Conservation (phyloP, 1,284 basidiomycete species). For the Porogramme epimiltina region DNA sequence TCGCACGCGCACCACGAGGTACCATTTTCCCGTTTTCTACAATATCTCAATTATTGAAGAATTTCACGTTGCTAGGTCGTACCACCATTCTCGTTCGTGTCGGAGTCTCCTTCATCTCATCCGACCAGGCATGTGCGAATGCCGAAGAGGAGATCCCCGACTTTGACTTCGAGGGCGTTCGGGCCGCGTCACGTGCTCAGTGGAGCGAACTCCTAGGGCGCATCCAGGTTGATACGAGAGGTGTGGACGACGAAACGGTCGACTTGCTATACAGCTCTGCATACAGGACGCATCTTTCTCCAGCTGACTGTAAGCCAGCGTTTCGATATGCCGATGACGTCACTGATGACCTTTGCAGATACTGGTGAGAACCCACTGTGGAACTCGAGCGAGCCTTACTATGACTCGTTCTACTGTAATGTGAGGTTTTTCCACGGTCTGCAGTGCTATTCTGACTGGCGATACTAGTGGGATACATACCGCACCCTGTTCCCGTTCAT, state of each 20-base stretch:
- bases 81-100: slow-evolving; percentile 55
- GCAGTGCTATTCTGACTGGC: not conserved
- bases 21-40: no score
- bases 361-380: slow-evolving; percentile 69
- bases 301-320: slow-evolving; percentile 53
- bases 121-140: slow-evolving; percentile 58
- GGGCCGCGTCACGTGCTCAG: slow-evolving; percentile 41
- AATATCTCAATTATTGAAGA: no score
- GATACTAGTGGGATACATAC: slow-evolving; percentile 64
- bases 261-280: slow-evolving; percentile 63
- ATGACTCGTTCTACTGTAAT: slow-evolving; percentile 71
- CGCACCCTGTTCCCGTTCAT: slow-evolving; percentile 59
- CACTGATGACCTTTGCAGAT: slow-evolving; percentile 43
- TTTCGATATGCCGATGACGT: not conserved
- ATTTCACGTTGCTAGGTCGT: slow-evolving; percentile 12
- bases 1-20: slow-evolving; percentile 40
- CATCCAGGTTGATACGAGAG: slow-evolving; percentile 53
- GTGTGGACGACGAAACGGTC: slow-evolving; percentile 49
- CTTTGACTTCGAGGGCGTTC: slow-evolving; percentile 54
- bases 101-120: slow-evolving; percentile 63
- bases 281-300: slow-evolving; percentile 67
- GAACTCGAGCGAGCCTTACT: slow-evolving; percentile 66
- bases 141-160: slow-evolving; percentile 61
- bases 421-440: slow-evolving; percentile 32
- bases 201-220: slow-evolving; percentile 62